These are phyloP conservation scores for Aspergillus tanneri DNA, from an alignment of 2,329 filamentous ascomycete species.

Conservation along the genomic window DNA sequence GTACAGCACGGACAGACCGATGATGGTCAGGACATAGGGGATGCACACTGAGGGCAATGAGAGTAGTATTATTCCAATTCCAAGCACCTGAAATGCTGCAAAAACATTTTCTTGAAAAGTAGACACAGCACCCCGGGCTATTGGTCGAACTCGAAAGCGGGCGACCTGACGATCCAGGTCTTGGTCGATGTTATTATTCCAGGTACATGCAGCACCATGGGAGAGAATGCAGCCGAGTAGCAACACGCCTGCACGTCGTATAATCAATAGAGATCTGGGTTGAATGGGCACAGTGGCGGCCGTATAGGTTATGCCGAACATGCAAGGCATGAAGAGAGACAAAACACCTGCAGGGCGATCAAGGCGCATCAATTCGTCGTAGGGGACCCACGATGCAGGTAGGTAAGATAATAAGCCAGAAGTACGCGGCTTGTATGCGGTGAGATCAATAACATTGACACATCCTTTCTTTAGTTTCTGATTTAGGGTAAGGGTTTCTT, in stretches of 20 bases:
- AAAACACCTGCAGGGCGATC: background rate
- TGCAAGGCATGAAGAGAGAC: background rate
- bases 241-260: background rate
- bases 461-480: too few species aligned
- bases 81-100: background rate
- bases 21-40: background rate
- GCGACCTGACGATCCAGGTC: constrained; percentile 4
- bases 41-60: background rate
- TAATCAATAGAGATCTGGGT: background rate
- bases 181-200: constrained; percentile 1
- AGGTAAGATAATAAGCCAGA: background rate
- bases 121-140: constrained; percentile 1
- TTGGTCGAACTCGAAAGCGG: background rate
- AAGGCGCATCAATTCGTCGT: background rate
- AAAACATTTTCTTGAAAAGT: background rate
- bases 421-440: too few species aligned
- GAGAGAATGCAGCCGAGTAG: background rate
- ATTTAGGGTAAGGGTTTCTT: too few species aligned
- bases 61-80: background rate
- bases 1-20: background rate
- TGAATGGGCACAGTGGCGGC: background rate
- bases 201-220: background rate
- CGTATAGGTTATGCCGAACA: background rate
- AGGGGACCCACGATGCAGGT: background rate
- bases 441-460: too few species aligned